Base-by-base conservation (phyloP, 352 stramenopile species). In the Thraustotheca clavata region DNA sequence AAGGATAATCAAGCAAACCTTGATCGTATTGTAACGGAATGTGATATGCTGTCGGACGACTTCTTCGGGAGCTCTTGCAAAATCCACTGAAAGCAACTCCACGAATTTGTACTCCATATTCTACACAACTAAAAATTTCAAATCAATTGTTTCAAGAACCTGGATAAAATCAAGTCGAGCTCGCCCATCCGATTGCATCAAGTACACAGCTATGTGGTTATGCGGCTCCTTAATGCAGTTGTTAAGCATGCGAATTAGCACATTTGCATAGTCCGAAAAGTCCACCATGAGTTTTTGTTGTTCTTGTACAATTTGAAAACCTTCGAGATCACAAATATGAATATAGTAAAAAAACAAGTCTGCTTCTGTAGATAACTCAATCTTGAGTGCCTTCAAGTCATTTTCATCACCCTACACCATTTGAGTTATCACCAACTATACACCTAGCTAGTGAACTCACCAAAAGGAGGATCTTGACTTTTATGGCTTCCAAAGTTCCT, bases 61-160 rank as follows among this genome's bases (percentile, higher is more conserved):
- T 39, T 96, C 90, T 12, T 98, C 91, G 4, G 76, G 71, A 24
- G 87, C 86, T n/a, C 91, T 82, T 66, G 87, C 76, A 59, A 97
- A 98, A 47, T 96, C 81, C 18, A 96, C 83, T 0, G 84, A 96
- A 14, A 98, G 79, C 9, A 98, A 72, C 75, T 98, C 92, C 32
- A 98, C 88, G 69, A 98, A 98, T 60, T 97, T 98, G 83, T 97
- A 98, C 75, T 97, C 88, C 91, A 98, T 97, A 68, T 98, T 98
- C 73, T 88, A 62, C 29, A 2, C n/a, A n/a, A n/a, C n/a, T n/a
- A n/a, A 52, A 3, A 9, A 24, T 16, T 9, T 14, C 38, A 11
- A 12, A 26, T 27, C 7, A 32, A 7, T 18, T 61, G 27, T 16
- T 39, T 32, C 60, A 67, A 4, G 5, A 29, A 76, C 71, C 70